These are phyloP conservation scores for Crinitomyces ghanaensis DNA, from an alignment of 805 yeast genomes.

Conservation along the genomic window DNA sequence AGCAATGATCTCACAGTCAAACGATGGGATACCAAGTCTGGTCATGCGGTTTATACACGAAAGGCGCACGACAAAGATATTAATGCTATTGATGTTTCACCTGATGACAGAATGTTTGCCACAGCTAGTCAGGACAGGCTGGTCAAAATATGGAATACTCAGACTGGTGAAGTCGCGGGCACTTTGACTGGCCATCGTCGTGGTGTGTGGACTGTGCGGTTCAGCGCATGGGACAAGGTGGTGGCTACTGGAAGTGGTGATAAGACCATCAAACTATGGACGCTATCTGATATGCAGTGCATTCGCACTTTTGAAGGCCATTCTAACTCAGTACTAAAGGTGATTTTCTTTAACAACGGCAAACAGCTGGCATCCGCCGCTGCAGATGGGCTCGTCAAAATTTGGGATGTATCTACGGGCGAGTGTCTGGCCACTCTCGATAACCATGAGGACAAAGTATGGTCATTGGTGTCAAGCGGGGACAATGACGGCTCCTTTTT, in stretches of 20 bases:
- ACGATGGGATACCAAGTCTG: slow-evolving; percentile 52
- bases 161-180: slow-evolving; percentile 79
- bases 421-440: slow-evolving; percentile 80
- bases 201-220: slow-evolving; percentile 86
- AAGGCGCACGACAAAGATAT: slow-evolving; percentile 96
- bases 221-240: slow-evolving; percentile 61
- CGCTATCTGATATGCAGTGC: slow-evolving; percentile 64
- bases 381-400: slow-evolving; percentile 87
- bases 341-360: slow-evolving; percentile 53
- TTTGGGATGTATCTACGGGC: slow-evolving; percentile 73
- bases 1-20: slow-evolving; percentile 77
- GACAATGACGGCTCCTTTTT: slow-evolving; percentile 54
- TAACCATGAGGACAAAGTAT: slow-evolving; percentile 84
- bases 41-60: slow-evolving; percentile 68
- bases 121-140: slow-evolving; percentile 92
- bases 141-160: slow-evolving; percentile 79
- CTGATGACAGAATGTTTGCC: slow-evolving; percentile 78
- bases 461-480: slow-evolving; percentile 71
- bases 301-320: slow-evolving; percentile 85
- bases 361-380: slow-evolving; percentile 64
- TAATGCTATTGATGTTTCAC: slow-evolving; percentile 80
- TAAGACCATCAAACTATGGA: slow-evolving; percentile 84
- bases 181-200: slow-evolving; percentile 83
- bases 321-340: slow-evolving; percentile 82
- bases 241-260: slow-evolving; percentile 87